These are phyloP conservation scores for Globisporangium camurandrum DNA, from an alignment of 352 stramenopile species.

Conservation along the genomic window DNA sequence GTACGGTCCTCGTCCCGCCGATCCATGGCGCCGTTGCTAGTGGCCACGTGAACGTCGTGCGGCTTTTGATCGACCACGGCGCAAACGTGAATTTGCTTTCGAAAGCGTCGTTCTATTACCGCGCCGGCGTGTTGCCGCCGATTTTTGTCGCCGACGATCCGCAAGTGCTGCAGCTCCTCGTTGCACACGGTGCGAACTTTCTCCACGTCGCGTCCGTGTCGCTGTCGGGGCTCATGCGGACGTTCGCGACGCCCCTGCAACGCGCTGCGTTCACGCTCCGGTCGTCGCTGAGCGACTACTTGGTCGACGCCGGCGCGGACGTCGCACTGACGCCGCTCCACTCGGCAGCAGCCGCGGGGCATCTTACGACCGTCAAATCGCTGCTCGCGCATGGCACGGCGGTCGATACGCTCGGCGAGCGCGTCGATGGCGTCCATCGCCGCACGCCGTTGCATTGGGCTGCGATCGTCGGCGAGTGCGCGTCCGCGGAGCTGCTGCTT, in stretches of 20 bases:
- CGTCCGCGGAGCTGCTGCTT: slow-evolving; percentile 31
- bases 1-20: slow-evolving; percentile 58
- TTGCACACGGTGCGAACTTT: slow-evolving; percentile 58
- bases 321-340: slow-evolving; percentile 74
- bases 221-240: slow-evolving; percentile 32
- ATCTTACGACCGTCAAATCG: slow-evolving; percentile 29
- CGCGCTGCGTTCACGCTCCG: slow-evolving; percentile 59
- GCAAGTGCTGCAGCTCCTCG: slow-evolving; percentile 55
- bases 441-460: slow-evolving; percentile 73
- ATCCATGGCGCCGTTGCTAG: slow-evolving; percentile 59
- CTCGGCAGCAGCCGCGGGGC: slow-evolving; percentile 47
- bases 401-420: slow-evolving; percentile 51
- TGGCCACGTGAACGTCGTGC: slow-evolving; percentile 57
- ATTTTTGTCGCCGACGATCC: slow-evolving; percentile 75
- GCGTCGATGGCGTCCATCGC: slow-evolving; percentile 46
- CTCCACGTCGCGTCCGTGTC: slow-evolving; percentile 45
- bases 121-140: slow-evolving; percentile 39
- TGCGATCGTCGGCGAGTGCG: slow-evolving; percentile 40
- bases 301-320: slow-evolving; percentile 61
- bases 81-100: slow-evolving; percentile 57
- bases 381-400: slow-evolving; percentile 31
- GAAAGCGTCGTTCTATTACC: slow-evolving; percentile 62
- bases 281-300: slow-evolving; percentile 49
- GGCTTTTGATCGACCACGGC: slow-evolving; percentile 40
- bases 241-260: slow-evolving; percentile 44